Evolutionary conservation across 495 filamentous ascomycete species (phyloP).

Genomic region (Penicillium desertorum): DNA sequence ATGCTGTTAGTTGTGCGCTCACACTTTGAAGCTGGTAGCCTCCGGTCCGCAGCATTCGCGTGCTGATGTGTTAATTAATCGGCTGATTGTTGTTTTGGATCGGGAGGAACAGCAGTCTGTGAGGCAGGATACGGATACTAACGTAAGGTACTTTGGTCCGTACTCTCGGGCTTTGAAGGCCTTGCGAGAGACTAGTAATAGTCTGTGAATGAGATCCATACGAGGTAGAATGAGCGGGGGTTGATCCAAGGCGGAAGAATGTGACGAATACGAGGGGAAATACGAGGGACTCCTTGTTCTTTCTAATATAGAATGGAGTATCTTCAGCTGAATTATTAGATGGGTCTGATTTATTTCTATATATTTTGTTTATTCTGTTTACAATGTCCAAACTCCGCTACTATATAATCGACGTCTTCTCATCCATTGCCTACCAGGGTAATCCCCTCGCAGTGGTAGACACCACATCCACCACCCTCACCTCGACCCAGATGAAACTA

Average conservation of each 20-base stretch:
- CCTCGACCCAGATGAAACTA: conserved; percentile 21
- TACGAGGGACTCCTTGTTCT: background rate
- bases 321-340: too few species aligned
- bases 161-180: conserved; percentile 27
- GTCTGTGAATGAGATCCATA: background rate
- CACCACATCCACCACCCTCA: conserved; percentile 15
- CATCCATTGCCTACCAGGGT: conserved; percentile 18
- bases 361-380: too few species aligned
- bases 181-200: conserved; percentile 6
- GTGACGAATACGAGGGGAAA: conserved; percentile 4
- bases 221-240: background rate
- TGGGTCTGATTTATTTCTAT: too few species aligned
- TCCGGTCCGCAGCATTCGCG: background rate
- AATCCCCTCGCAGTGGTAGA: conserved; percentile 22
- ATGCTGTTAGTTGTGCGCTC: conserved; percentile 27
- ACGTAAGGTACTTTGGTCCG: conserved; percentile 28
- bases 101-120: conserved; percentile 22
- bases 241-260: background rate
- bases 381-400: conserved; percentile 11
- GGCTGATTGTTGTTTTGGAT: conserved; percentile 21
- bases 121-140: conserved; percentile 27
- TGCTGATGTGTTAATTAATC: conserved; percentile 4
- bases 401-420: conserved; percentile 18
- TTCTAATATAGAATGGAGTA: too few species aligned
- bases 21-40: conserved; percentile 13